Base-by-base conservation (phyloP, 768 basidiomycete genomes). In the Mrakia frigida region DNA sequence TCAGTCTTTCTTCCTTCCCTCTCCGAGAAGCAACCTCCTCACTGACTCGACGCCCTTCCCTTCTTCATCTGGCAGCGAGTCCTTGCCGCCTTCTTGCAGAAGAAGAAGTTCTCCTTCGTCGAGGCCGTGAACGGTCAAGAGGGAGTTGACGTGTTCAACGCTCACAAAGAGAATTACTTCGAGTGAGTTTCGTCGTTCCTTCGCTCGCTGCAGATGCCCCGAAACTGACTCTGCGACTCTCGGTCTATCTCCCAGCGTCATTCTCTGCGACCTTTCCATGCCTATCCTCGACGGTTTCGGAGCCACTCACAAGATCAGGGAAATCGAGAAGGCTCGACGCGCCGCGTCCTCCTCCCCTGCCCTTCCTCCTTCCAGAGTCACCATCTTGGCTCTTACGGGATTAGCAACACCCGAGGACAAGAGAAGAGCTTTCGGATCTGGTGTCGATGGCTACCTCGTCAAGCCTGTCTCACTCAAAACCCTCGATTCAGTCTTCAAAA, bases 401-500 rank as follows among this genome's bases (percentile, higher is more conserved):
- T 91, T 93, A 89, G 95, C 95, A 25, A 93, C 94, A 11, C 83
- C 92, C 6, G 95, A 97, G 81, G 93, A 98, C 82, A 96, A 95
- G 82, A 87, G 92, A 33, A 87, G 88, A 79, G 95, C 95, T 0
- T 96, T 96, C 79, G 90, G 92, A 63, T 92, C 92, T 71, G 95
- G 95, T 0, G 93, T 98, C 70, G 92, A 97, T 79, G 94, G 95
- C 18, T 78, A 85, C 14, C 60, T 74, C 28, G 92, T 97, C 75
- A 98, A 98, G 83, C 95, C 95, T 16, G 93, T 98, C 28, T 92
- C 92, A n/a, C 92, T 98, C 85, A 93, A 91, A 81, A 93, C 90
- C 23, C 84, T 98, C 28, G 91, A 94, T 74, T 88, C 90, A 79
- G 91, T 92, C 88, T 74, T 80, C 73, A 72, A 61, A 16, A 77